Conservation (phyloP, 352 stramenopile species). For the Phytophthora cajani region DNA sequence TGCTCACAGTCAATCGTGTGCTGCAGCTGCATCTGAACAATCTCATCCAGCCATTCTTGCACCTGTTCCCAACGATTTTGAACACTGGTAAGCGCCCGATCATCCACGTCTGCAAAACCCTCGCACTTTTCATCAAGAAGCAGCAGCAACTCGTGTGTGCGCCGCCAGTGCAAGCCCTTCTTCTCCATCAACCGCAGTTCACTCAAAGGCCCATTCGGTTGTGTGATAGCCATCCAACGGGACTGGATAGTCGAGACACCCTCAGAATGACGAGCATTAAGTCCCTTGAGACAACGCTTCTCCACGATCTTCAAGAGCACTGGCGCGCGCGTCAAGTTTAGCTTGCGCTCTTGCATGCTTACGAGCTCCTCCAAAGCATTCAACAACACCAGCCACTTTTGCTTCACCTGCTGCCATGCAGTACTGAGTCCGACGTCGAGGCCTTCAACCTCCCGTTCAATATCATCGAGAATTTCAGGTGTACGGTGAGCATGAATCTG, state of each 20-base stretch:
- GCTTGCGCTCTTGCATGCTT: conserved; percentile 61
- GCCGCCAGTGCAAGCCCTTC: conserved; percentile 73
- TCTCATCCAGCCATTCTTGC: conserved; percentile 69
- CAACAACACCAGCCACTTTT: conserved; percentile 63
- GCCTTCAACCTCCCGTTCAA: conserved; percentile 60
- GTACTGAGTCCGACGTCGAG: conserved; percentile 69
- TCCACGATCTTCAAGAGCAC: conserved; percentile 59
- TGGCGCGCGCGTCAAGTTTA: conserved; percentile 65
- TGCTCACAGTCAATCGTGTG: conserved; percentile 74
- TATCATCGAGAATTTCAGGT: conserved; percentile 46
- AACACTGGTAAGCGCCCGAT: conserved; percentile 53
- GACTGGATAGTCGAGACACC: conserved; percentile 74
- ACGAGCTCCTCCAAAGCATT: conserved; percentile 61
- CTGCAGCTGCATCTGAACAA: conserved; percentile 63
- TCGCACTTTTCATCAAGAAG: conserved; percentile 79
- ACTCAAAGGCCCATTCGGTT: conserved; percentile 59
- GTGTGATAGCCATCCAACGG: conserved; percentile 77
- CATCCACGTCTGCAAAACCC: conserved; percentile 66
- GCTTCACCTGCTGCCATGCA: conserved; percentile 63
- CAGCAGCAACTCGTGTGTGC: conserved; percentile 71
- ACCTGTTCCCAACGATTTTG: conserved; percentile 66
- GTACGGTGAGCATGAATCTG: conserved; percentile 70
- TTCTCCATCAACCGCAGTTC: conserved; percentile 75
- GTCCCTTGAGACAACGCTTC: conserved; percentile 60
- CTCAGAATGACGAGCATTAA: conserved; percentile 60